Percentiles rank a stretch among this genome's conserved stretches.
Conservation (phyloP, 345 rosid genomes). For the Eucalyptus regnans region DNA sequence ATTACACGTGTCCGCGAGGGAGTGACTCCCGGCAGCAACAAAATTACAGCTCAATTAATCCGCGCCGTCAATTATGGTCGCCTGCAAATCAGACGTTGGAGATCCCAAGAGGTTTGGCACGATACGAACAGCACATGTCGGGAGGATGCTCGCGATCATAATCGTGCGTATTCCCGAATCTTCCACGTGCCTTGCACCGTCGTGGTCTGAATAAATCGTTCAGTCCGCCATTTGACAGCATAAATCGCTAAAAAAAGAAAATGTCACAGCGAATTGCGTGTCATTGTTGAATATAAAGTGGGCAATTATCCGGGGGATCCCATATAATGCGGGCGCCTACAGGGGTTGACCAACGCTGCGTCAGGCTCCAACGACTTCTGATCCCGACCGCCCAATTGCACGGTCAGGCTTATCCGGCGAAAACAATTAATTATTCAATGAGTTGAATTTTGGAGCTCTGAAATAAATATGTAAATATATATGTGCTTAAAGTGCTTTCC, state of each 20-base stretch:
- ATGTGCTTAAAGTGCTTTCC: neutral
- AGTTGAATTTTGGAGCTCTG: neutral
- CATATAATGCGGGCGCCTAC: neutral
- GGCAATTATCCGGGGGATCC: neutral
- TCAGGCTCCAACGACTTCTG: neutral
- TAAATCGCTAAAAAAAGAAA: neutral
- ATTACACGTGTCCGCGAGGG: neutral
- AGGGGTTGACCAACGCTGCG: neutral
- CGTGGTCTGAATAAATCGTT: neutral
- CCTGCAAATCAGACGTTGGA: neutral
- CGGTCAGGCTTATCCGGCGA: neutral
- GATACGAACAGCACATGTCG: neutral
- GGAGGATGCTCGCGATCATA: neutral
- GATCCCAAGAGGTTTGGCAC: neutral
- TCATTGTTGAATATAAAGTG: neutral
- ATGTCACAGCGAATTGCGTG: neutral
- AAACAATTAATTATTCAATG: rapidly evolving
- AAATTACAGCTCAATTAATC: neutral
- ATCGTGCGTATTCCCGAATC: neutral
- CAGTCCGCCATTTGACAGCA: neutral
- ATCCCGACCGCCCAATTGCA: neutral
- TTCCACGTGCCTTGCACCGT: neutral
- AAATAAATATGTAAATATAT: neutral
- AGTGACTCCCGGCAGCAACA: neutral
- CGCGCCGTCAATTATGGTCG: neutral